These are phyloP conservation scores for Gnomoniopsis smithogilvyi DNA, from an alignment of 2,329 filamentous ascomycete genomes.

Conservation along the genomic window DNA sequence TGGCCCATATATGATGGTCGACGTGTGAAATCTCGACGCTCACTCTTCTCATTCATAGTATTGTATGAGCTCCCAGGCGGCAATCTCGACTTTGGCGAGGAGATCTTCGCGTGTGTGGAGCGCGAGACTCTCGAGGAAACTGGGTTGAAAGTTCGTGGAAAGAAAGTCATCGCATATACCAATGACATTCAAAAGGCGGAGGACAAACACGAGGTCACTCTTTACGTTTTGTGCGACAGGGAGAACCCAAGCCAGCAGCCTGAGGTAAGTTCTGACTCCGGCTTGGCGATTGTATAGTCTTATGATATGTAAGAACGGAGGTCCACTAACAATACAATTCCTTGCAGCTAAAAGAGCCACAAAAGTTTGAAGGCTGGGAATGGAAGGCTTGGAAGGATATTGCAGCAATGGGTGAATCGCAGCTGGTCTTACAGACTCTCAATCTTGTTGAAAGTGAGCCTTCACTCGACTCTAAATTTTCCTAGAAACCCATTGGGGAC, in stretches of 20 bases:
- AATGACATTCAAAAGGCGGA: conserved; percentile 61
- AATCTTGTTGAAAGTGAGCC: conserved; percentile 27
- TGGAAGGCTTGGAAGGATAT: conserved; percentile 49
- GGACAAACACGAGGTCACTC: conserved; percentile 69
- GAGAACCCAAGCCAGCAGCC: conserved; percentile 47
- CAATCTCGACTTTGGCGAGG: conserved; percentile 69
- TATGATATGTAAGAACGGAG: background rate
- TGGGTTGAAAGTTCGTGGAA: conserved; percentile 50
- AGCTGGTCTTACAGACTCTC: conserved; percentile 37
- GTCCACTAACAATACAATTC: conserved; percentile 1
- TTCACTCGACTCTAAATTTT: conserved; percentile 3
- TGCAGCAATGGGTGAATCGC: conserved; percentile 28
- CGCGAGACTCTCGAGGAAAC: conserved; percentile 73
- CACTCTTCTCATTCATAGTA: conserved; percentile 13
- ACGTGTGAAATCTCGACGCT: background rate
- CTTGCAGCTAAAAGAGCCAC: conserved; percentile 38
- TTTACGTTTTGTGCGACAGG: conserved; percentile 59
- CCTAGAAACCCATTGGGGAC: background rate
- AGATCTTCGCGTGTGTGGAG: conserved; percentile 56
- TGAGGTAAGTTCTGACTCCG: conserved; percentile 39
- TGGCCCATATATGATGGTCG: no score
- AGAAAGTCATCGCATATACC: conserved; percentile 57
- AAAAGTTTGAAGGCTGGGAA: conserved; percentile 49
- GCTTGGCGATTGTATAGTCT: conserved; percentile 15
- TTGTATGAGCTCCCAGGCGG: conserved; percentile 67